Percentiles rank a stretch among this genome's conserved stretches.
phyloP scores from a whole-genome alignment of 2,329 filamentous ascomycete genomes.

The Fusarium newnesense region DNA sequence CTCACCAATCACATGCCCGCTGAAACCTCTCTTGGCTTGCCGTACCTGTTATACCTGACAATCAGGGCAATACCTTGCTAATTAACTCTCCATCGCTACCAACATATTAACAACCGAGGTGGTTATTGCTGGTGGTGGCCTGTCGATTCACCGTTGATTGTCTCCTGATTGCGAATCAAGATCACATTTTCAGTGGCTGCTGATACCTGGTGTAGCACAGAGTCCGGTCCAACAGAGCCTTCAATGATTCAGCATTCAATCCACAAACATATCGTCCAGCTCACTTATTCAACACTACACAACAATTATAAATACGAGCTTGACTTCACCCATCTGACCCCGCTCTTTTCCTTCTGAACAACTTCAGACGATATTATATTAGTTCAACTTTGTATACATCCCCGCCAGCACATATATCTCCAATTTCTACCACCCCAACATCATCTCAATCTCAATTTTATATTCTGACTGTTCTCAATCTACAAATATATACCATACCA shows the following conservation, averaged over 20 bases:
- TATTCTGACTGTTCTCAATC: background rate
- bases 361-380: background rate
- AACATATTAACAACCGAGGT: too few species aligned
- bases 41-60: too few species aligned
- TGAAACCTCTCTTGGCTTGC: too few species aligned
- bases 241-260: background rate
- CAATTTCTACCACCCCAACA: fast-evolving
- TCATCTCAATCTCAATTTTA: background rate
- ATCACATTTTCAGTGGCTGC: background rate
- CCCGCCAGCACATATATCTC: fast-evolving
- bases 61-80: too few species aligned
- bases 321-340: too few species aligned
- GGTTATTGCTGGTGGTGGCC: background rate
- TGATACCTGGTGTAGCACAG: background rate
- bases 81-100: too few species aligned
- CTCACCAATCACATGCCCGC: too few species aligned
- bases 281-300: background rate
- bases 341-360: too few species aligned
- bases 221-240: background rate
- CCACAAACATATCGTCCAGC: background rate
- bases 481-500: background rate
- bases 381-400: background rate
- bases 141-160: fast-evolving
- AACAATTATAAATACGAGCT: background rate
- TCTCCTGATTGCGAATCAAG: too few species aligned